These are phyloP conservation scores for Aspergillus japonicus DNA, from an alignment of 2,329 filamentous ascomycete species.

Conservation along the genomic window DNA sequence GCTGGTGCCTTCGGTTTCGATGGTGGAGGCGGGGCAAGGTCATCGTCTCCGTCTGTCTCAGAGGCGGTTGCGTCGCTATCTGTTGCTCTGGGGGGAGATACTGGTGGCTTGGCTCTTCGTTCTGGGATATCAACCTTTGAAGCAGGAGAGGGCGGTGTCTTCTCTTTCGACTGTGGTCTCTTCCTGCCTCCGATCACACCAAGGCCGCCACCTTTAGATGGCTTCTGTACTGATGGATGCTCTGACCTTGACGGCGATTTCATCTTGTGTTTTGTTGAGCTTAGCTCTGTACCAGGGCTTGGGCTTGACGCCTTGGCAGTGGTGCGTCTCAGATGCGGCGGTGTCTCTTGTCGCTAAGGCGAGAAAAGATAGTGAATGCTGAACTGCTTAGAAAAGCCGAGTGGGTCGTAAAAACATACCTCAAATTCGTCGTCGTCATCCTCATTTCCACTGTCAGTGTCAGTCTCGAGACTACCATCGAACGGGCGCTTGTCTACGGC, in stretches of 20 bases:
- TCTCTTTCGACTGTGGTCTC: conserved; percentile 1
- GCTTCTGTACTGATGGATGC: conserved; percentile 7
- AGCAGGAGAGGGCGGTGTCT: conserved; percentile 1
- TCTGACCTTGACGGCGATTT: background rate
- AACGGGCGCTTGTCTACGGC: background rate
- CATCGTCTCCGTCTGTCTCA: conserved; percentile 1
- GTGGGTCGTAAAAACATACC: conserved; percentile 25
- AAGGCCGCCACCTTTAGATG: conserved; percentile 16
- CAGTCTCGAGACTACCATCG: conserved; percentile 11
- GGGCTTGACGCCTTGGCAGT: conserved; percentile 7
- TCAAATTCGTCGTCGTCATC: conserved; percentile 41
- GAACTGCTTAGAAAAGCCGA: background rate
- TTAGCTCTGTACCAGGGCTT: background rate
- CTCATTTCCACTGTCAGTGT: conserved; percentile 28
- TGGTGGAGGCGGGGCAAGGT: conserved; percentile 7
- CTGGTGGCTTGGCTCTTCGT: background rate
- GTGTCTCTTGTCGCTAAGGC: conserved; percentile 37
- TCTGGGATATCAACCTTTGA: background rate
- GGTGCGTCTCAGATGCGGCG: conserved; percentile 28
- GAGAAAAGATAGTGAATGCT: conserved; percentile 4
- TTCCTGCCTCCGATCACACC: conserved; percentile 27
- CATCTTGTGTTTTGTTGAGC: conserved; percentile 13
- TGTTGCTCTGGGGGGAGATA: background rate
- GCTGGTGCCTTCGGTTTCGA: conserved; percentile 8
- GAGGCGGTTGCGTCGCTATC: conserved; percentile 10